Base-by-base conservation (phyloP, 1,284 basidiomycete species). In the Phellinidium pouzarii region DNA sequence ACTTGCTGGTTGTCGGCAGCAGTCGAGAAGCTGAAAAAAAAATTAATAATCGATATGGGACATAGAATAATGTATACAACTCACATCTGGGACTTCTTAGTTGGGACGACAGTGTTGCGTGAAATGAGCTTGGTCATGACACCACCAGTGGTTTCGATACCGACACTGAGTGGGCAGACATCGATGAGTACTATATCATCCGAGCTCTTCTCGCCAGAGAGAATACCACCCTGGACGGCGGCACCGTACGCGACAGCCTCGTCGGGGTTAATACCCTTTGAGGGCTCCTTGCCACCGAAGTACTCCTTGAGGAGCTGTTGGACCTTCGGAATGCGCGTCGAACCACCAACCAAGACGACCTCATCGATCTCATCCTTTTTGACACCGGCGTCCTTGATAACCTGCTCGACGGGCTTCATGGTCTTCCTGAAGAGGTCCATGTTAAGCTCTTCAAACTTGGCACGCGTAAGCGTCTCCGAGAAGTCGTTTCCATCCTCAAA, bases 391-490 rank as follows among this genome's bases (percentile, higher is more conserved):
- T 99, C 95, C 84, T 97, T 97, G 65, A 98, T 79, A 31, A 98
- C 95, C 73, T 97, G 94, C 73, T 97, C 94, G 60, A 98, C 95
- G 61, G 95, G 95, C 80, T 94, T 95, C 91, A 98, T 93, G 42
- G 95, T 98, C 82, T 94, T 94, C 65, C 93, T 82, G 90, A 99
- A 98, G 48, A 98, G 84, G 65, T 99, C 94, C 76, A 96, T 89
- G 84, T 97, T 97, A 63, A 98, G 78, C 72, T 98, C 94, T 73
- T 98, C 95, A 67, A 99, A 98, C 75, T 97, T 98, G 75, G 95
- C 94, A 56, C 94, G 85, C 56, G 95, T 98, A 41, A 98, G 81
- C 12, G 93, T 92, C 79, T 97, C 94, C 36, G 92, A 91, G 66
- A 98, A 92, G 76, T 99, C 95, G 65, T 96, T 93, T 63, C 95